Conservation (phyloP, 2,329 filamentous ascomycete species). For the Aspergillus fijiensis region DNA sequence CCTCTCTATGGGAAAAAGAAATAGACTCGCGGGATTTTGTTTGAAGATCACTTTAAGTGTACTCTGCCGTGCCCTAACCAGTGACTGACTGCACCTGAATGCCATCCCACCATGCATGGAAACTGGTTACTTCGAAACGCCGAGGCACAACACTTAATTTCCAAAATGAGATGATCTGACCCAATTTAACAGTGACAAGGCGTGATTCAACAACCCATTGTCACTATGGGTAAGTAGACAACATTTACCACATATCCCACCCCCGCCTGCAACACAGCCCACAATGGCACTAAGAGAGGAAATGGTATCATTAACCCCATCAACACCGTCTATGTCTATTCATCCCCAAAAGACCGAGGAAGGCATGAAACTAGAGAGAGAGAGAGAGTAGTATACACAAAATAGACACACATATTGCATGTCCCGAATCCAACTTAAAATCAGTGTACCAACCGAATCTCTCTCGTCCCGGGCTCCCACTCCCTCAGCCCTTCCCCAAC, state of each 20-base stretch:
- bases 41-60: not conserved
- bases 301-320: not conserved
- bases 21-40: not conserved
- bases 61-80: not conserved
- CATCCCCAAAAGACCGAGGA: not conserved
- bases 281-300: not conserved
- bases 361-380: not conserved
- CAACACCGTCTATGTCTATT: not conserved
- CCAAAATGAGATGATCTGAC: too few relatives aligned
- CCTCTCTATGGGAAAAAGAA: not conserved
- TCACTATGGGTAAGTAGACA: too few relatives aligned
- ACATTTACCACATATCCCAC: too few relatives aligned
- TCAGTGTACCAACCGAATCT: conserved; percentile 58
- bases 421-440: not conserved
- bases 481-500: conserved; percentile 75
- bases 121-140: too few relatives aligned
- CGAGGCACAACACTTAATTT: too few relatives aligned
- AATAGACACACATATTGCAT: not conserved
- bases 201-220: too few relatives aligned
- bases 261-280: too few relatives aligned
- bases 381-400: not conserved
- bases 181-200: too few relatives aligned
- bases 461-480: conserved; percentile 75
- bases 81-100: not conserved
- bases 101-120: not conserved